A percentile compares a stretch with the other conserved stretches of the same genome.
Conservation (phyloP, 2,329 filamentous ascomycete genomes). For the Diaporthe capsici region DNA sequence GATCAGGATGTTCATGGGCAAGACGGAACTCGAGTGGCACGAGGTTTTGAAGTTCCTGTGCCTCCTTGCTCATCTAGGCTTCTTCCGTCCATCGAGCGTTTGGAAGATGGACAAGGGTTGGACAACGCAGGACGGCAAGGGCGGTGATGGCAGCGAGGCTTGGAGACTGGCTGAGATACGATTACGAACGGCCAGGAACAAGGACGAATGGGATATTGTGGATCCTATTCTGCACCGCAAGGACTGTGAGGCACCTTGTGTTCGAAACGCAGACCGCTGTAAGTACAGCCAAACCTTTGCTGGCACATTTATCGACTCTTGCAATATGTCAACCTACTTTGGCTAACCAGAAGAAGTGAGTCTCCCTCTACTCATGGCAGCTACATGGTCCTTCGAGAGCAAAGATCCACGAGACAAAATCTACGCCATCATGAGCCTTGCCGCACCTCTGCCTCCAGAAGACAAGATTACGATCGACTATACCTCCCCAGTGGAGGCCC, state of each 20-base stretch:
- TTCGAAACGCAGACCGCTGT: not conserved
- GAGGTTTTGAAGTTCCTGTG: constrained; percentile 31
- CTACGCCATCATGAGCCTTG: constrained; percentile 34
- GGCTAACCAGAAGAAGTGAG: not conserved
- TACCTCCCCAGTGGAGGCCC: constrained; percentile 5
- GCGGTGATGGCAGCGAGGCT: constrained; percentile 34
- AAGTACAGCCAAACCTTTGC: not conserved
- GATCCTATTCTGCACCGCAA: constrained; percentile 17
- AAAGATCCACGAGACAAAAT: constrained; percentile 36
- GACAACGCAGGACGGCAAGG: constrained; percentile 26
- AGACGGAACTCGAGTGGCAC: constrained; percentile 34
- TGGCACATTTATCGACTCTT: not conserved
- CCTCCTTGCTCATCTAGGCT: constrained; percentile 18
- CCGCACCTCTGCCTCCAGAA: constrained; percentile 25
- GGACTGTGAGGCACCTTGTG: constrained; percentile 12
- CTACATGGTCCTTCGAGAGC: constrained; percentile 36
- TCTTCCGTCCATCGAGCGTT: constrained; percentile 28
- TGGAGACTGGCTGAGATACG: constrained; percentile 35
- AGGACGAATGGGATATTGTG: constrained; percentile 25
- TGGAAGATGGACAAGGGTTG: constrained; percentile 31
- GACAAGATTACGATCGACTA: constrained; percentile 33
- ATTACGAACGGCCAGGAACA: constrained; percentile 11
- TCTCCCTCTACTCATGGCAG: constrained; percentile 21
- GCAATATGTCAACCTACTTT: not conserved
- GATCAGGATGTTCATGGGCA: constrained; percentile 32